phyloP scores from a whole-genome alignment of 2,329 filamentous ascomycete species.

The Chaetomiaceae sp. region DNA sequence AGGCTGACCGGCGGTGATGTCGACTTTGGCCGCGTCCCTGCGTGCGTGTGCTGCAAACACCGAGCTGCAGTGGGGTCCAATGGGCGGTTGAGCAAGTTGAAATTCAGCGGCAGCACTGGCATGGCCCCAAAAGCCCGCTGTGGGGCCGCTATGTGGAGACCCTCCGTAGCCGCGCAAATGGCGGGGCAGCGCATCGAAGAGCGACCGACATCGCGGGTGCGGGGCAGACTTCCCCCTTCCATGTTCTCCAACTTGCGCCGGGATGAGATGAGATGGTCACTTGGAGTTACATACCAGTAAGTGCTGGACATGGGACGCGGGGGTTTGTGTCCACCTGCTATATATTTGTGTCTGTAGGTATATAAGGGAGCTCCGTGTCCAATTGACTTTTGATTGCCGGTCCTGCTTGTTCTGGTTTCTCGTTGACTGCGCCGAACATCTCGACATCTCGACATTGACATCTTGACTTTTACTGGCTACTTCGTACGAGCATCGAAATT shows the following conservation, averaged over 20 bases:
- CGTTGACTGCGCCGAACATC: too few species aligned
- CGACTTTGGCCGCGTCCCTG: background rate
- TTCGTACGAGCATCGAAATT: too few species aligned
- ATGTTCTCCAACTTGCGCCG: conserved; percentile 15
- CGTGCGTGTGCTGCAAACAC: background rate
- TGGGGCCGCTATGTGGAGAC: conserved; percentile 13
- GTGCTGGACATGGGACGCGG: background rate
- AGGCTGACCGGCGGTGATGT: background rate
- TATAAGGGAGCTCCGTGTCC: background rate
- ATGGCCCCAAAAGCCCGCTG: background rate
- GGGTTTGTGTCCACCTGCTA: conserved; percentile 6
- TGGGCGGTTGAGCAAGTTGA: too few species aligned
- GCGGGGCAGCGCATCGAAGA: conserved; percentile 21
- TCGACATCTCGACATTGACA: too few species aligned
- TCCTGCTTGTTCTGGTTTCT: background rate
- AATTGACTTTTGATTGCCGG: background rate
- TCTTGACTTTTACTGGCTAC: too few species aligned
- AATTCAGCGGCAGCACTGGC: conserved; percentile 16
- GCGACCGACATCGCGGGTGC: conserved; percentile 20
- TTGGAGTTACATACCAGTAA: too few species aligned
- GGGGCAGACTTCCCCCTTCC: conserved; percentile 6
- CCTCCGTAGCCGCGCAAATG: conserved; percentile 27
- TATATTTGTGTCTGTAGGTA: background rate
- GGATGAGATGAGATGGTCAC: background rate
- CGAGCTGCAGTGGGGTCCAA: conserved; percentile 14